These are phyloP conservation scores for Alternaria brassicae DNA, from an alignment of 2,329 filamentous ascomycete genomes.

Conservation along the genomic window DNA sequence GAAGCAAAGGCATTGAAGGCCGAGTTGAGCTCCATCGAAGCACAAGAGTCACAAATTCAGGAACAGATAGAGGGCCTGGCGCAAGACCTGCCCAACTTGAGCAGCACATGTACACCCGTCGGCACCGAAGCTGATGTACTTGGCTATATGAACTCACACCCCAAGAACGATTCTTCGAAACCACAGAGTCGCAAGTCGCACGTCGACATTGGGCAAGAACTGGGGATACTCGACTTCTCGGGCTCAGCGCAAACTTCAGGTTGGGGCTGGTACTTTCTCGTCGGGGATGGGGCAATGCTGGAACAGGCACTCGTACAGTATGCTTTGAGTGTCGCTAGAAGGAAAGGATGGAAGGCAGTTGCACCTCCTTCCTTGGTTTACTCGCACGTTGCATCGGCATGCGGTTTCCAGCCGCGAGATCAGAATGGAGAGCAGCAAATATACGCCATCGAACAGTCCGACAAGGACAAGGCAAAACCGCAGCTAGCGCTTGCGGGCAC, in stretches of 20 bases:
- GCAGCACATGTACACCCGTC: constrained; percentile 75
- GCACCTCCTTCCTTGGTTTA: constrained; percentile 91
- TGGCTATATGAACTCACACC: constrained; percentile 80
- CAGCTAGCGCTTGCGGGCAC: constrained; percentile 83
- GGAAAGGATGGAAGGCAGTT: constrained; percentile 78
- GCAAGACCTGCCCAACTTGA: constrained; percentile 84
- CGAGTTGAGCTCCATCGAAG: constrained; percentile 66
- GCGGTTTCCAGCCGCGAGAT: constrained; percentile 93
- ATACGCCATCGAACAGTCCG: constrained; percentile 75
- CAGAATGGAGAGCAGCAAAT: constrained; percentile 90
- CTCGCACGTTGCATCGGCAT: constrained; percentile 85
- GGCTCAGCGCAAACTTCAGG: constrained; percentile 81
- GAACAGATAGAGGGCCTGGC: constrained; percentile 77
- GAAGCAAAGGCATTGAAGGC: constrained; percentile 72
- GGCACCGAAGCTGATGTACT: constrained; percentile 71
- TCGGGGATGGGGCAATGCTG: constrained; percentile 90
- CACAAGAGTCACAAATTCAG: constrained; percentile 65
- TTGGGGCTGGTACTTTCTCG: constrained; percentile 97
- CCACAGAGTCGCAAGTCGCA: constrained; percentile 72
- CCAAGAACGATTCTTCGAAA: constrained; percentile 44
- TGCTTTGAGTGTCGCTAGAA: constrained; percentile 74
- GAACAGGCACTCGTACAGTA: constrained; percentile 94
- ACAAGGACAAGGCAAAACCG: constrained; percentile 67
- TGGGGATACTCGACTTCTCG: constrained; percentile 91
- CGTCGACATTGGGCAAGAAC: constrained; percentile 81